These are phyloP conservation scores for Metschnikowia sp. DNA, from an alignment of 805 yeast genomes.

Conservation along the genomic window DNA sequence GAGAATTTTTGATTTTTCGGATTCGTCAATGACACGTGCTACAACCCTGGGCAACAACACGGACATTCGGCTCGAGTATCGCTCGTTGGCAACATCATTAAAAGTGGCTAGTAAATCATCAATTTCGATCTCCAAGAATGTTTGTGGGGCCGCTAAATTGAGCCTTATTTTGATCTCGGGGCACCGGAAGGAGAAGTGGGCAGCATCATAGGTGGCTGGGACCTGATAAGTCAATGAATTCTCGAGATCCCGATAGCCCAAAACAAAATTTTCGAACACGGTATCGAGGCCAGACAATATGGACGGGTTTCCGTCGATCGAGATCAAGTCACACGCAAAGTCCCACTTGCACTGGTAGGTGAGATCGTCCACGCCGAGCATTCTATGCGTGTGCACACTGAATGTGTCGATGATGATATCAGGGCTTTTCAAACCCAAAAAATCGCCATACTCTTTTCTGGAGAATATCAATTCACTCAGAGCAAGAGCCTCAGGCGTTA, in stretches of 20 bases:
- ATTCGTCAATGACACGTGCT: conserved; percentile 25
- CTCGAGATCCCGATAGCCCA: conserved; percentile 71
- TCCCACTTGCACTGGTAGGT: conserved; percentile 93
- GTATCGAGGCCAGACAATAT: conserved; percentile 43
- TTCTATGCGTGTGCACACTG: conserved; percentile 77
- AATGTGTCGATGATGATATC: conserved; percentile 58
- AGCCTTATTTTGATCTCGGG: conserved; percentile 46
- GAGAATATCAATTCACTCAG: conserved; percentile 23
- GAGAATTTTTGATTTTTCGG: conserved; percentile 16
- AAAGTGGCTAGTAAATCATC: conserved; percentile 36
- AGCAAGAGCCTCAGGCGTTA: conserved; percentile 20
- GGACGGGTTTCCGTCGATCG: conserved; percentile 47
- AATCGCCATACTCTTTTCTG: conserved; percentile 21
- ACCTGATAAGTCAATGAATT: conserved; percentile 61
- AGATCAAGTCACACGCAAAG: conserved; percentile 60
- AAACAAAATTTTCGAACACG: conserved; percentile 48
- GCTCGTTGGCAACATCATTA: conserved; percentile 67
- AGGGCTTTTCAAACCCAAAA: conserved; percentile 21
- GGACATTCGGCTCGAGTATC: conserved; percentile 57
- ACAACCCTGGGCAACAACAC: conserved; percentile 47
- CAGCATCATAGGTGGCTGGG: conserved; percentile 63
- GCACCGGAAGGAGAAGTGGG: conserved; percentile 56
- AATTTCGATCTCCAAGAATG: conserved; percentile 17
- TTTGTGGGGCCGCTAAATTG: conserved; percentile 23
- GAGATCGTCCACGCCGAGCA: conserved; percentile 83